A percentile compares a stretch with the other conserved stretches of the same genome.
Evolutionary conservation across 2,329 filamentous ascomycete genomes (phyloP).

Genomic region (Fusarium dimerum): DNA sequence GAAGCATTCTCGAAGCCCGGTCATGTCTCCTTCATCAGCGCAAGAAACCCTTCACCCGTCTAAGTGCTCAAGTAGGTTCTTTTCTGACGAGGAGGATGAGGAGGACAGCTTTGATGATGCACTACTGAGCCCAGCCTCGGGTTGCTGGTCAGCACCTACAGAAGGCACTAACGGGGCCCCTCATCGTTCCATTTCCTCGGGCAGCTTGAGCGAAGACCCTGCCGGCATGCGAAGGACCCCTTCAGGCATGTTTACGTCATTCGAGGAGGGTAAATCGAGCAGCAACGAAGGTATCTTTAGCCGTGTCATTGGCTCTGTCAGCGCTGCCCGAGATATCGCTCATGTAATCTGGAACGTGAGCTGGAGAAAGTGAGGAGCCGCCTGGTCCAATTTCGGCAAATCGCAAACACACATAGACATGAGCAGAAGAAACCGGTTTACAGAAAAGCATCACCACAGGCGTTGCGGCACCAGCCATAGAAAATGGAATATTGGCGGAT

Average conservation of each 20-base stretch:
- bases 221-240: constrained; percentile 73
- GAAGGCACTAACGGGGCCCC: constrained; percentile 33
- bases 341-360: constrained; percentile 74
- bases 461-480: no score
- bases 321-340: constrained; percentile 69
- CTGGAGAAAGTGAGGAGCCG: constrained; percentile 53
- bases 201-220: constrained; percentile 52
- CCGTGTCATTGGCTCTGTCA: constrained; percentile 78
- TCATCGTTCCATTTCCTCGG: constrained; percentile 50
- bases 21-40: constrained; percentile 73
- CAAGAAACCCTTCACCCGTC: constrained; percentile 79
- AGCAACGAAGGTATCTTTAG: constrained; percentile 69
- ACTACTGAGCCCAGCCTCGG: constrained; percentile 29
- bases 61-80: constrained; percentile 64
- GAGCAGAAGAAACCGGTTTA: no score
- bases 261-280: constrained; percentile 69
- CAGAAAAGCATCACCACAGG: no score
- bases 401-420: no score
- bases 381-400: no score
- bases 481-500: no score
- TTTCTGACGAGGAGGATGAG: constrained; percentile 61
- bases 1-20: constrained; percentile 59
- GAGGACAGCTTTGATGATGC: constrained; percentile 52
- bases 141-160: constrained; percentile 34
- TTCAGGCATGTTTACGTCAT: constrained; percentile 91